These are phyloP conservation scores for Vitis hybrid DNA, from an alignment of 177 flowering plant genomes.

Conservation along the genomic window DNA sequence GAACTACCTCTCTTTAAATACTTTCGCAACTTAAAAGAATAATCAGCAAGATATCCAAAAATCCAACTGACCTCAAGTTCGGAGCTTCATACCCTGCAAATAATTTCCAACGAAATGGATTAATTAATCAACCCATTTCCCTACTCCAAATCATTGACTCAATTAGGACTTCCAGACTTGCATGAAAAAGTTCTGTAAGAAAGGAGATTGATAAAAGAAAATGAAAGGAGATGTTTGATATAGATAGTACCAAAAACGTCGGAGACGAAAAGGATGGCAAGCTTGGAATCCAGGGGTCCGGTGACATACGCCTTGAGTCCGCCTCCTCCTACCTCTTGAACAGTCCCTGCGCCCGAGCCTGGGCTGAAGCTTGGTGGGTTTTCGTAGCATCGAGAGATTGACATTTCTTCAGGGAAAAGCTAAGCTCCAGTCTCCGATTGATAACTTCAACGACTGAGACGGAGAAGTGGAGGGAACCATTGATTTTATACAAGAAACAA, in stretches of 20 bases:
- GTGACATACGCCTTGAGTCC: slow-evolving; percentile 30
- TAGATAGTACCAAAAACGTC: slow-evolving; percentile 21
- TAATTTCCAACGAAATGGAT: no score
- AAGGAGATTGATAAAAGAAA: not conserved
- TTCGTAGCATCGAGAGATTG: slow-evolving; percentile 25
- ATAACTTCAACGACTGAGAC: no score
- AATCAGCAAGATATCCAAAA: no score
- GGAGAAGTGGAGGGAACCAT: no score
- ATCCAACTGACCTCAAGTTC: no score
- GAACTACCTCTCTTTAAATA: no score
- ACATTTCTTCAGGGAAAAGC: slow-evolving; percentile 6
- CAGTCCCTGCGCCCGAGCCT: slow-evolving; percentile 20
- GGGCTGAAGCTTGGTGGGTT: slow-evolving; percentile 32
- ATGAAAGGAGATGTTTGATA: not conserved
- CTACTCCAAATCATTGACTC: no score
- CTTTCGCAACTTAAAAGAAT: no score
- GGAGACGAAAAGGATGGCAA: slow-evolving; percentile 24
- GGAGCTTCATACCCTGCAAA: no score
- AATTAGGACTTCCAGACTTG: no score
- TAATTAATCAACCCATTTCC: not conserved
- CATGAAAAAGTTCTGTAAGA: not conserved
- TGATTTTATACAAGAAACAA: no score
- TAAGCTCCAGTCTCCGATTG: no score
- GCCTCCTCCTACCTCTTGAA: slow-evolving; percentile 19
- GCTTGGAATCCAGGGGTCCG: slow-evolving; percentile 30